Evolutionary conservation across 2,329 filamentous ascomycete species (phyloP), one percentile per base, ranked within the genome.

Genomic region (Nemania sp.): DNA sequence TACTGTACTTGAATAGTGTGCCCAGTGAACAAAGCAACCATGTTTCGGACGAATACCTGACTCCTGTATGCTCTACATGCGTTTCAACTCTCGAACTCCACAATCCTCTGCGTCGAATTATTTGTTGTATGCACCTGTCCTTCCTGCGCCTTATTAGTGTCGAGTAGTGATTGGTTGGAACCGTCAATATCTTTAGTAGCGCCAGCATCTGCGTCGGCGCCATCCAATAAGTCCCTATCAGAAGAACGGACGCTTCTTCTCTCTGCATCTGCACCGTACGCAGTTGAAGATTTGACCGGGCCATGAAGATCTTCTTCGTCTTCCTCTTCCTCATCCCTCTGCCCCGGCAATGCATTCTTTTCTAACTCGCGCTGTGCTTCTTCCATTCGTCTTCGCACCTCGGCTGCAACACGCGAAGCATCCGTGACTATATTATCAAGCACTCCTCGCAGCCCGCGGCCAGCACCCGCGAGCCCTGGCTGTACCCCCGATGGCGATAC

Each of bases 391-490:
- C 93, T 87, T 67, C 90, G 84, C 53, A 99, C 94, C 75, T 99
- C 95, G 0, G 90, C 91, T 0, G 95, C 95, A 60, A 98, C 94
- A 35, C 94, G 89, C 88, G 98, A 97, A 43, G 95, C 95, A 73
- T 99, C 95, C 1, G 90, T 96, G 65, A 98, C 95, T 69, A 99
- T 98, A 69, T 96, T 97, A 78, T 99, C 95, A 40, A 99, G 81
- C 60, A 99, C 95, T 18, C 95, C 95, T 43, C 95, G 85, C 1
- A 99, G 83, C 20, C 95, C 92, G 66, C 93, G 81, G 63, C 88
- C 83, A 40, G 84, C 82, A 0, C 82, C 79, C n/a, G 77, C 64
- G 25, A 71, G 72, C 25, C 74, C 75, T 21, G 68, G 80, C 69
- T 58, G 81, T 66, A 63, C 75, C 70, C 42, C 75, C 67, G 66